Evolutionary conservation across 306 rosid species (phyloP).

Genomic region (Vigna mungo): DNA sequence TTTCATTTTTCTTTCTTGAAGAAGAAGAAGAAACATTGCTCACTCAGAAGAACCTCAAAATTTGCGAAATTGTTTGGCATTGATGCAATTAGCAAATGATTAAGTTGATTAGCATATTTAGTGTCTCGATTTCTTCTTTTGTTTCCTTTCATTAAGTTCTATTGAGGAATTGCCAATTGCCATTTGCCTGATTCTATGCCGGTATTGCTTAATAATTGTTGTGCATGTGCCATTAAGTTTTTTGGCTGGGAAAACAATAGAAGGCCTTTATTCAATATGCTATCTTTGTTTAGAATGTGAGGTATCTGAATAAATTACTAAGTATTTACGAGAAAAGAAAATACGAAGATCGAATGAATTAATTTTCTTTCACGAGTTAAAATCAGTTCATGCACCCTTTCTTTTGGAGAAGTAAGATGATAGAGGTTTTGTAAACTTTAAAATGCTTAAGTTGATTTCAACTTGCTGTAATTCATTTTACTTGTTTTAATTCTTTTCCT

Average conservation of each 20-base stretch:
- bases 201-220: conserved; percentile 2
- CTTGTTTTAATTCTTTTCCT: too few species aligned
- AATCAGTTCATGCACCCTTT: background rate
- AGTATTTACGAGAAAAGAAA: background rate
- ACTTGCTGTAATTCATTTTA: background rate
- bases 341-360: background rate
- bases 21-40: background rate
- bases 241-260: too few species aligned
- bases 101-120: conserved; percentile 30
- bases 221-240: background rate
- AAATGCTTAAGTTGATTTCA: background rate
- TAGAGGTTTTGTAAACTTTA: background rate
- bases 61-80: conserved; percentile 5
- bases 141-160: background rate
- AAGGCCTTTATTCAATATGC: conserved; percentile 12
- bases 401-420: background rate
- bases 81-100: conserved; percentile 22
- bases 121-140: background rate
- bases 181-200: conserved; percentile 14
- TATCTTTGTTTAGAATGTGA: conserved; percentile 10
- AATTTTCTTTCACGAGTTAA: background rate
- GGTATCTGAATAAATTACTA: background rate
- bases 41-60: background rate
- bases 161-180: conserved; percentile 2
- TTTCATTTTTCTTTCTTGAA: background rate